These are phyloP conservation scores for Alternaria sp. DNA, from an alignment of 2,329 filamentous ascomycete genomes.

Conservation along the genomic window DNA sequence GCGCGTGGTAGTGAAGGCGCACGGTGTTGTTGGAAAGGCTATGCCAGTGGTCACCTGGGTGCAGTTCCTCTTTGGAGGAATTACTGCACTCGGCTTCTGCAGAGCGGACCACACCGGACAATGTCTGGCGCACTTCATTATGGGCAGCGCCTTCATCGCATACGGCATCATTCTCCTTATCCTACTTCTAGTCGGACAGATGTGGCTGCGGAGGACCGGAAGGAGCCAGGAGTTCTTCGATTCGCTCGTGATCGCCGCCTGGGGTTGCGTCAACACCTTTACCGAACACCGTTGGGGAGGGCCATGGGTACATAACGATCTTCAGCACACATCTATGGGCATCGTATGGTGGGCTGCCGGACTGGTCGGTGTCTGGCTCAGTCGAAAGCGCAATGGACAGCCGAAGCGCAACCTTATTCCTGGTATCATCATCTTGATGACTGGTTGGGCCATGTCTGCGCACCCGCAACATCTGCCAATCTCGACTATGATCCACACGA, in stretches of 20 bases:
- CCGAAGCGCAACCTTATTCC: slow-evolving; percentile 94
- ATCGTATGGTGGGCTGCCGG: slow-evolving; percentile 98
- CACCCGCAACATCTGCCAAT: slow-evolving; percentile 85
- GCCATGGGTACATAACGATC: slow-evolving; percentile 88
- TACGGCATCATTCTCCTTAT: slow-evolving; percentile 91
- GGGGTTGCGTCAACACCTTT: slow-evolving; percentile 98
- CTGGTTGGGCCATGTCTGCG: slow-evolving; percentile 93
- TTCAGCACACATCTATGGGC: slow-evolving; percentile 99
- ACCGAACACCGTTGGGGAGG: slow-evolving; percentile 95
- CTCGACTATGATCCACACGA: slow-evolving; percentile 83
- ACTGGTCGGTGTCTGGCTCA: slow-evolving; percentile 89
- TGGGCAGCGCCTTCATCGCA: slow-evolving; percentile 94
- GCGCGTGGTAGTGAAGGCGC: slow-evolving; percentile 71
- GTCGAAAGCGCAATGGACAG: slow-evolving; percentile 78
- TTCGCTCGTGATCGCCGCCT: slow-evolving; percentile 85
- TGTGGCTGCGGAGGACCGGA: slow-evolving; percentile 81
- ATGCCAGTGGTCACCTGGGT: slow-evolving; percentile 88
- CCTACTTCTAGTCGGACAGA: slow-evolving; percentile 84
- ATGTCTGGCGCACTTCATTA: slow-evolving; percentile 96
- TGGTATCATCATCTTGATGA: slow-evolving; percentile 87
- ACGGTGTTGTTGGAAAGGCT: slow-evolving; percentile 83
- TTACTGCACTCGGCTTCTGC: slow-evolving; percentile 91
- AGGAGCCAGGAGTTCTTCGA: slow-evolving; percentile 98
- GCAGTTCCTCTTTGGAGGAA: slow-evolving; percentile 96
- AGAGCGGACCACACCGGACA: slow-evolving; percentile 89